phyloP scores from a whole-genome alignment of 352 stramenopile genomes.

The Phytophthora meadii region DNA sequence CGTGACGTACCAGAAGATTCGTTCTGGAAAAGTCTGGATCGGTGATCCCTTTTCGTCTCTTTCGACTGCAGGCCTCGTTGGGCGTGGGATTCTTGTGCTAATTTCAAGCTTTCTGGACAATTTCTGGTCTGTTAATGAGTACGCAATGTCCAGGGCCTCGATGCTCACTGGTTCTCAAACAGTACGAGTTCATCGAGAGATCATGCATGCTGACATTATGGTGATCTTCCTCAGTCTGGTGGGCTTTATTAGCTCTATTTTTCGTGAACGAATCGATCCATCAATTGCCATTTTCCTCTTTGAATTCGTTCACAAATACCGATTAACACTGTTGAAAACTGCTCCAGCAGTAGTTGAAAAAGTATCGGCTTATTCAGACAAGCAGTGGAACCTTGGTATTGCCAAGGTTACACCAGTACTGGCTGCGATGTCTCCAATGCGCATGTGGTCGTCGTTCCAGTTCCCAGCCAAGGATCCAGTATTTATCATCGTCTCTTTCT shows the following conservation, averaged over 20 bases:
- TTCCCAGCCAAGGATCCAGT: constrained; percentile 23
- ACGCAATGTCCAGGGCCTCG: constrained; percentile 35
- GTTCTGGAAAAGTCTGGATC: constrained; percentile 47
- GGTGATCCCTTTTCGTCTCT: constrained; percentile 49
- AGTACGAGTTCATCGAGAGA: constrained; percentile 31
- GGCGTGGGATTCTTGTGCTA: constrained; percentile 32
- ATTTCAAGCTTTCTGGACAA: constrained; percentile 37
- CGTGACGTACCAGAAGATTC: constrained; percentile 40
- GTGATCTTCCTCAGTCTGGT: constrained; percentile 34
- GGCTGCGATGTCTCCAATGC: constrained; percentile 31
- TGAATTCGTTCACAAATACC: constrained; percentile 28
- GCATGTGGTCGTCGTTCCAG: constrained; percentile 31
- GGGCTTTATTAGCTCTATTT: constrained; percentile 31
- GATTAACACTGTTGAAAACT: constrained; percentile 14
- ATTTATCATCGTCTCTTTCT: constrained; percentile 29
- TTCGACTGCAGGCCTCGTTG: constrained; percentile 28
- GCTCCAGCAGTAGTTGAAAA: constrained; percentile 18
- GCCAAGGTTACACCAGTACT: constrained; percentile 9
- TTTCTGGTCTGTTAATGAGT: constrained; percentile 52
- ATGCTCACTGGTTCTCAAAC: constrained; percentile 19
- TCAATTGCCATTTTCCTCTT: constrained; percentile 40
- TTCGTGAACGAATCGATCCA: constrained; percentile 39
- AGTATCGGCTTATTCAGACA: constrained; percentile 14
- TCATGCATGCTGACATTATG: constrained; percentile 48
- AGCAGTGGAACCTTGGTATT: constrained; percentile 16